A percentile compares a stretch with the other conserved stretches of the same genome.
Evolutionary conservation across 1,284 basidiomycete species (phyloP).

Genomic region (Chiua sp.): DNA sequence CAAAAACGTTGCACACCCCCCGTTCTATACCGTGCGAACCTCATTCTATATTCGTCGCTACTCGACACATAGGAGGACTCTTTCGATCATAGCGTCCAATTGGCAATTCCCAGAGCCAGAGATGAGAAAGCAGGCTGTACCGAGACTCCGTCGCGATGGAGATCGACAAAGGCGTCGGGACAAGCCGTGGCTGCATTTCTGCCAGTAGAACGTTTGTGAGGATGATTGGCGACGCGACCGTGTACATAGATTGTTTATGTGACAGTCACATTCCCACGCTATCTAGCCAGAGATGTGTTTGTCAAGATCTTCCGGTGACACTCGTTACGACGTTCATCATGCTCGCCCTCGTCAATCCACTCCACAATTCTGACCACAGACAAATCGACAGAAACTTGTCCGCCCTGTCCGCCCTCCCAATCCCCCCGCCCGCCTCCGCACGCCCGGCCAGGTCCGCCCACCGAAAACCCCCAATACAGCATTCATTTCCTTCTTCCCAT

Average conservation of each 20-base stretch:
- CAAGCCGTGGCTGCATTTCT: neutral
- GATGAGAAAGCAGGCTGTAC: too few species aligned
- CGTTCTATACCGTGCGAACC: conserved; percentile 30
- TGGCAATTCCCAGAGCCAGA: conserved; percentile 10
- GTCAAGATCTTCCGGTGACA: conserved; percentile 14
- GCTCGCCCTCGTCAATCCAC: conserved; percentile 48
- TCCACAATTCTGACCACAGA: conserved; percentile 34
- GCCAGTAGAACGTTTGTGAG: conserved; percentile 5
- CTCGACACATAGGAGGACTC: too few species aligned
- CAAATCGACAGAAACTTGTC: conserved; percentile 31
- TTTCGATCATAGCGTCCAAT: too few species aligned
- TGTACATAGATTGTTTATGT: conserved; percentile 7
- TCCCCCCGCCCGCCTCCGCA: conserved; percentile 21
- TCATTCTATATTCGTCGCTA: too few species aligned
- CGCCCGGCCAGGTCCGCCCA: conserved; percentile 22
- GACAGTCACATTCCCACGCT: conserved; percentile 31
- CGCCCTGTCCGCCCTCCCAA: conserved; percentile 23
- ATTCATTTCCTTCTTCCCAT: conserved; percentile 21
- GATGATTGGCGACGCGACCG: neutral
- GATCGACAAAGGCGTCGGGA: neutral
- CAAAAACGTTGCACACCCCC: conserved; percentile 35
- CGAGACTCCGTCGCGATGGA: conserved; percentile 11
- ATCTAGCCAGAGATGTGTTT: neutral
- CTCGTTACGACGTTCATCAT: conserved; percentile 31
- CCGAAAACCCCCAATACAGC: conserved; percentile 32